Evolutionary conservation across 208 protist genomes (phyloP), one percentile per base, ranked within the genome.

Genomic region (Trypanosoma lewisi): DNA sequence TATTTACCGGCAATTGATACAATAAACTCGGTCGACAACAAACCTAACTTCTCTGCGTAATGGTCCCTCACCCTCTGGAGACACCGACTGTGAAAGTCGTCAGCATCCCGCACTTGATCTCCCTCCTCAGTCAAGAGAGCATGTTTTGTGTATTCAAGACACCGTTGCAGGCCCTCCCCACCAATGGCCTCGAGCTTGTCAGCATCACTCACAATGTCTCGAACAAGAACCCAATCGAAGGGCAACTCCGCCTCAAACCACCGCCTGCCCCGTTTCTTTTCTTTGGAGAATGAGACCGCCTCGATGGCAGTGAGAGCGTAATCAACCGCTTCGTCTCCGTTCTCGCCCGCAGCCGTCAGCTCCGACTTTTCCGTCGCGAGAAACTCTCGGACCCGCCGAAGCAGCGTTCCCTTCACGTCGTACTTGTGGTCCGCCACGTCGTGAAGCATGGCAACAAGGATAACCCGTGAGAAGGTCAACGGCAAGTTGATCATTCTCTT

Each of bases 341-440:
- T 27, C 17, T 55, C 28, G 9, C 11, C 33, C 8, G 4, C 54
- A 16, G 30, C 49, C 50, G 45, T 42, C 8, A 61, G 27, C 16
- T 31, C 39, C n/a, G 23, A 30, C 12, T 8, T 27, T 37, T 84
- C 77, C 12, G 12, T 14, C 21, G 28, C 45, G 3, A 82, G 36
- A 48, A 89, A 91, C 16, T 54, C 56, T 16, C 63, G 42, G 14
- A 91, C 69, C 16, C 54, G 61, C 31, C 44, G 30, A 16, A 67
- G 25, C 2, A 90, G 75, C 9, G 57, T 55, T 9, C 80, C 82
- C 9, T 78, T 68, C 16, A 49, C 9, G 53, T 91, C 84, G 56
- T 93, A 95, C 67, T 95, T 95, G 72, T 95, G 89, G 67, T 95
- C 89, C 1, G 81, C 84, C 1, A 93, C 85, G 59, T 95, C 89